Evolutionary conservation across 768 basidiomycete species (phyloP).

Genomic region (Trametes punicea): DNA sequence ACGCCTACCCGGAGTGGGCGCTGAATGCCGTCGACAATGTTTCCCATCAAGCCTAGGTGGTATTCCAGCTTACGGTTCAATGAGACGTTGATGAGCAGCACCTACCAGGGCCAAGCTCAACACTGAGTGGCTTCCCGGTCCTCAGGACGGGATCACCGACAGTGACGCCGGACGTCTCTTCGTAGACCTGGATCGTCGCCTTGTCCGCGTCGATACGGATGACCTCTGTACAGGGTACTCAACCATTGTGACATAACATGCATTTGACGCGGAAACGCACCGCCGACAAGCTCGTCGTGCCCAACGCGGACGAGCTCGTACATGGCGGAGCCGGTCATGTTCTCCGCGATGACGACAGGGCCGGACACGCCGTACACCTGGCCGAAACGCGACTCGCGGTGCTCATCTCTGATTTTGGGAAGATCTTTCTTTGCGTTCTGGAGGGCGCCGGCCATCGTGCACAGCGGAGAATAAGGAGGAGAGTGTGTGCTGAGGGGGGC

Average conservation of each 20-base stretch:
- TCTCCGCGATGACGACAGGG: constrained; percentile 96
- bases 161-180: constrained; percentile 98
- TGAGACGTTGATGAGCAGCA: not conserved
- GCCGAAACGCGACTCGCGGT: constrained; percentile 82
- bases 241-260: not conserved
- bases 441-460: constrained; percentile 88
- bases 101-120: constrained; percentile 94
- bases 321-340: constrained; percentile 96
- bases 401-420: constrained; percentile 86
- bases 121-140: constrained; percentile 96
- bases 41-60: constrained; percentile 87
- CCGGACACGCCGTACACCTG: constrained; percentile 95
- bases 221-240: constrained; percentile 64
- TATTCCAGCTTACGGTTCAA: constrained; percentile 3
- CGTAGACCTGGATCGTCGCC: constrained; percentile 98
- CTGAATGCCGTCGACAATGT: constrained; percentile 98
- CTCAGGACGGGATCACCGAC: constrained; percentile 97
- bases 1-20: constrained; percentile 77
- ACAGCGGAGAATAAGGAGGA: constrained; percentile 2
- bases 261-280: constrained; percentile 39
- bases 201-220: constrained; percentile 98
- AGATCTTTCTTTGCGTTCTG: constrained; percentile 87
- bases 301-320: constrained; percentile 98
- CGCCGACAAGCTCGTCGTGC: constrained; percentile 97
- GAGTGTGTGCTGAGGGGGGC: constrained; percentile 1